Base-by-base conservation (phyloP, 177 flowering plant genomes). In the Vitis hybrid region DNA sequence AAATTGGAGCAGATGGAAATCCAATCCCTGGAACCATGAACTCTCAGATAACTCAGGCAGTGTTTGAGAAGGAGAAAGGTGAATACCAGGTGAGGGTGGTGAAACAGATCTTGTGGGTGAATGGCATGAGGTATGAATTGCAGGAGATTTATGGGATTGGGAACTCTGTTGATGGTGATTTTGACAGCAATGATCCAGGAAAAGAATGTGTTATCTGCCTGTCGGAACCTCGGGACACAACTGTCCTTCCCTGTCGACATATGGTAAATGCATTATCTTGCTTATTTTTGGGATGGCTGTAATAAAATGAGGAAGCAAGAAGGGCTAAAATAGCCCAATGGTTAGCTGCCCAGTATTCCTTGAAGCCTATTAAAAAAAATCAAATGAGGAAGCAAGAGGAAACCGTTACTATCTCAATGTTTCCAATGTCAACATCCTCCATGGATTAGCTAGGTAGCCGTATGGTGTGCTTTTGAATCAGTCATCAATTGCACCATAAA, bases 121-220 rank as follows among this genome's bases (percentile, higher is more conserved):
- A 85, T 77, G 85, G 85, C 3, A 85, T 83, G 88, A 90, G 98
- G 75, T 96, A 96, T 74, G 99, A 96, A 77, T 81, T 96, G 68
- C 99, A 96, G 71, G 99, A 96, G 83, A 96, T 96, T 15, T 96
- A 89, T 70, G 99, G 99, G 11, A 96, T 96, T 75, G 97, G 97
- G 10, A 92, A 93, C 78, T 90, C 99, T 1, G 91, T 88, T 27
- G 92, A 88, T 20, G 82, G 80, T 61, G 97, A 91, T 21, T 75
- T 83, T 51, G 99, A 96, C 77, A 90, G 80, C 18, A 91, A 88
- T 79, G 97, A 95, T 63, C 92, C 89, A 0, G 98, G 98, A 15
- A 95, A 95, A 78, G 99, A 96, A 82, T 96, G 99, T 77, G 99
- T 93, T 10, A 90, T 96, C 66, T 96, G 99, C 85, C 80, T 96